Conservation (phyloP, 495 filamentous ascomycete species). For the Annulohypoxylon stygium region DNA sequence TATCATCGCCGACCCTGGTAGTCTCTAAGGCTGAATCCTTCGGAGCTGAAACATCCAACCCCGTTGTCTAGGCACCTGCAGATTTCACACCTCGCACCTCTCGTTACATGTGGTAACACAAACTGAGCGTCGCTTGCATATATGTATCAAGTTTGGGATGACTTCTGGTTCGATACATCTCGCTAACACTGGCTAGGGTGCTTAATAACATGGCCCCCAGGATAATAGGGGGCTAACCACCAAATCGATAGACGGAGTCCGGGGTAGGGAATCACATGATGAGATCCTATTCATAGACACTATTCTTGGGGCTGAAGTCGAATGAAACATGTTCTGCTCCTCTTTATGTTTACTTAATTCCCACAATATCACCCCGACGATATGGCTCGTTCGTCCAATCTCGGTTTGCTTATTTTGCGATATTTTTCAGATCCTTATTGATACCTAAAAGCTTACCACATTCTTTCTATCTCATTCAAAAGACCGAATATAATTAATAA, state of each 20-base stretch:
- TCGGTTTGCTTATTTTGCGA: background rate
- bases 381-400: background rate
- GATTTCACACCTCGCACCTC: background rate
- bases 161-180: background rate
- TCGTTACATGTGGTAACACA: constrained; percentile 1
- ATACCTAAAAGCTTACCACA: background rate
- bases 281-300: background rate
- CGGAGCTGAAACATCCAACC: background rate
- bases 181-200: background rate
- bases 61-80: constrained; percentile 2
- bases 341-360: constrained; percentile 4
- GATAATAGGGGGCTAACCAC: background rate
- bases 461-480: background rate
- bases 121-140: constrained; percentile 4
- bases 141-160: constrained; percentile 5
- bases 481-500: background rate
- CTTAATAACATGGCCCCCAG: background rate
- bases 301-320: background rate
- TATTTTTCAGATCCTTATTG: background rate
- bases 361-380: background rate
- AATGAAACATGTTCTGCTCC: constrained; percentile 1
- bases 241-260: background rate
- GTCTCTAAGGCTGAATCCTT: background rate
- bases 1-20: background rate
- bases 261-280: background rate